These are phyloP conservation scores for Syncephalis fuscata DNA, from an alignment of 371 early-diverging fungal species.

Conservation along the genomic window DNA sequence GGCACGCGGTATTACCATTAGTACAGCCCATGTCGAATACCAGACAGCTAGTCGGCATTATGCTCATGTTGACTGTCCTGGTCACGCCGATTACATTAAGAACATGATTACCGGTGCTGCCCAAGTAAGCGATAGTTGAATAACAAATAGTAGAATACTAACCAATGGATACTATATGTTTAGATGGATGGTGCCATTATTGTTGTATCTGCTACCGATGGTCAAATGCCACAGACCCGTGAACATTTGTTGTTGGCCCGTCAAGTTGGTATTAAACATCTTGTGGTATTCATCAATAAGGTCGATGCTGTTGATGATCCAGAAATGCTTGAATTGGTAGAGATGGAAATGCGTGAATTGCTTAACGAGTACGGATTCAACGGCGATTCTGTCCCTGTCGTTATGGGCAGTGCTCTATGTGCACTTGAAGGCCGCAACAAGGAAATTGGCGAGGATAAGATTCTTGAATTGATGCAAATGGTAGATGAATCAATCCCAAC, in stretches of 20 bases:
- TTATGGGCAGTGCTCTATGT: slow-evolving; percentile 91
- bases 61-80: slow-evolving; percentile 98
- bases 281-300: slow-evolving; percentile 99
- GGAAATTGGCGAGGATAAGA: slow-evolving; percentile 80
- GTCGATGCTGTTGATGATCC: slow-evolving; percentile 92
- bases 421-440: slow-evolving; percentile 86
- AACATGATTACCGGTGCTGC: slow-evolving; percentile 99
- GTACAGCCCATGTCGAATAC: slow-evolving; percentile 92
- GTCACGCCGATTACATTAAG: slow-evolving; percentile 99
- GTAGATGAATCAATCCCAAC: slow-evolving; percentile 90
- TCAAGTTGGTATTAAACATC: slow-evolving; percentile 90
- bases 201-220: slow-evolving; percentile 96
- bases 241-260: slow-evolving; percentile 93
- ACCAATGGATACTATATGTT: background rate
- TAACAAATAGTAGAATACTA: slow-evolving; percentile 10
- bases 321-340: slow-evolving; percentile 96
- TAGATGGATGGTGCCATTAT: slow-evolving; percentile 96
- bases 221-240: slow-evolving; percentile 88
- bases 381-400: slow-evolving; percentile 85
- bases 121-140: slow-evolving; percentile 27
- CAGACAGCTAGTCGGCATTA: slow-evolving; percentile 84
- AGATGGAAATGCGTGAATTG: slow-evolving; percentile 97
- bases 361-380: slow-evolving; percentile 83
- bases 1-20: slow-evolving; percentile 95
- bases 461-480: slow-evolving; percentile 80